Evolutionary conservation across 2,329 filamentous ascomycete genomes (phyloP), one percentile per base, ranked within the genome.

Genomic region (Colletotrichum liaoningense): DNA sequence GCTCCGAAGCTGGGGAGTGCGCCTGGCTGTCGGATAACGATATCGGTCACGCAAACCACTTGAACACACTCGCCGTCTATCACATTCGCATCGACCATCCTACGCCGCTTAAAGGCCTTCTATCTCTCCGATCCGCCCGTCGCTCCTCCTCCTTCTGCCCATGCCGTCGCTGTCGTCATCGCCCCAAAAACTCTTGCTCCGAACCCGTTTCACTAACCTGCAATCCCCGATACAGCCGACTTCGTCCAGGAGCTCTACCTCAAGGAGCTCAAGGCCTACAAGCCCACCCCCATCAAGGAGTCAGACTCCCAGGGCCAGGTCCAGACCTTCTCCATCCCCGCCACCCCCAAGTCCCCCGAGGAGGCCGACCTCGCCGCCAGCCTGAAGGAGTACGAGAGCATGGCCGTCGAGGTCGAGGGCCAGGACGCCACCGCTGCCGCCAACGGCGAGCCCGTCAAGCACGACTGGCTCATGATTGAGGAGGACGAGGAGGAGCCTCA

Each of bases 221-320:
- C 42, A 49, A 22, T 8, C 26, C 64, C 55, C 28, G 42, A 30
- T 64, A 77, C 82, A 98, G 97, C 94, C 91, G 97, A 99, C 86
- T 92, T 98, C 81, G 94, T 99, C 80, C 97, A 98, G 87, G 96
- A 98, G 84, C 91, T 99, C 82, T 99, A 99, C 90, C 92, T 99
- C 79, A 93, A 93, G 85, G 95, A 98, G 87, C 92, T 99, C 83
- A 97, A 96, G 88, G 91, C 92, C 86, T 98, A 98, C 93, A 98
- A 98, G 91, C 88, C 92, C 76, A 88, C 94, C 70, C 88, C 91
- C 78, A 83, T 96, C 87, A 98, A 98, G 90, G 89, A 95, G 76
- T 91, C 91, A 80, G 97, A 98, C 82, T 88, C 95, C 82, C 93
- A 96, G 79, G 95, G 94, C 83, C 93, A 97, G 80, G 97, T 98